Evolutionary conservation across 2,329 filamentous ascomycete species (phyloP).

Genomic region (Didymellaceae sp.): DNA sequence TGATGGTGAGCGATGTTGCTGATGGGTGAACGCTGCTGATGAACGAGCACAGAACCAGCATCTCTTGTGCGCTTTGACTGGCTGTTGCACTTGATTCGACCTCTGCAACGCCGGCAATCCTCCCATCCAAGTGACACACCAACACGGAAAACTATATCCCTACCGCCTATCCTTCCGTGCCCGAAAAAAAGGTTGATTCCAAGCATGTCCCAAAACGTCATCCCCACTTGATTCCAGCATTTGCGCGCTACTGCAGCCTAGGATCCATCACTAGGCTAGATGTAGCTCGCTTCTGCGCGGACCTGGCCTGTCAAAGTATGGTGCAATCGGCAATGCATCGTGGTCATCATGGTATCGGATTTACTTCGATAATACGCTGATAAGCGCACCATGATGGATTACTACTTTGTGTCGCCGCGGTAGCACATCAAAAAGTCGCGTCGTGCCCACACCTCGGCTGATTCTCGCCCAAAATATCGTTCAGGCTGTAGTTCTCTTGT

Average conservation of each 20-base stretch:
- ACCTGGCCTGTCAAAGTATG: slow-evolving; percentile 15
- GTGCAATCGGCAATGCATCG: slow-evolving; percentile 23
- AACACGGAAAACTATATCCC: not conserved
- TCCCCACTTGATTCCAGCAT: slow-evolving; percentile 19
- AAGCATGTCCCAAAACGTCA: slow-evolving; percentile 24
- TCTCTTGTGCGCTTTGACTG: not conserved
- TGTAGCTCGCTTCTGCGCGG: slow-evolving; percentile 3
- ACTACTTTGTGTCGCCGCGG: slow-evolving; percentile 8
- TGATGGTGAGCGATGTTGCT: not conserved
- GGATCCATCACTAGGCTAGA: slow-evolving; percentile 11
- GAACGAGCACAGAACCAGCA: not conserved
- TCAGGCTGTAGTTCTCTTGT: not conserved
- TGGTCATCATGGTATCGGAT: slow-evolving; percentile 29
- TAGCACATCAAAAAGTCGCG: slow-evolving; percentile 14
- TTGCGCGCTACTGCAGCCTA: slow-evolving; percentile 23
- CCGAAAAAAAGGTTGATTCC: slow-evolving; percentile 2
- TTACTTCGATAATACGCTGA: slow-evolving; percentile 20
- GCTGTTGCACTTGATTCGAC: not conserved
- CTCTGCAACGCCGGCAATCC: not conserved
- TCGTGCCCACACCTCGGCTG: slow-evolving; percentile 10
- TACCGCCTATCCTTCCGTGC: slow-evolving; percentile 16
- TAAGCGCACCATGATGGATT: slow-evolving; percentile 29
- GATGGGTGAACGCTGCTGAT: not conserved
- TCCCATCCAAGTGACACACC: not conserved
- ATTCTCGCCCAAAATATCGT: slow-evolving; percentile 11